phyloP scores from a whole-genome alignment of 1,284 basidiomycete species.

The Cryptococcus deneoformans region DNA sequence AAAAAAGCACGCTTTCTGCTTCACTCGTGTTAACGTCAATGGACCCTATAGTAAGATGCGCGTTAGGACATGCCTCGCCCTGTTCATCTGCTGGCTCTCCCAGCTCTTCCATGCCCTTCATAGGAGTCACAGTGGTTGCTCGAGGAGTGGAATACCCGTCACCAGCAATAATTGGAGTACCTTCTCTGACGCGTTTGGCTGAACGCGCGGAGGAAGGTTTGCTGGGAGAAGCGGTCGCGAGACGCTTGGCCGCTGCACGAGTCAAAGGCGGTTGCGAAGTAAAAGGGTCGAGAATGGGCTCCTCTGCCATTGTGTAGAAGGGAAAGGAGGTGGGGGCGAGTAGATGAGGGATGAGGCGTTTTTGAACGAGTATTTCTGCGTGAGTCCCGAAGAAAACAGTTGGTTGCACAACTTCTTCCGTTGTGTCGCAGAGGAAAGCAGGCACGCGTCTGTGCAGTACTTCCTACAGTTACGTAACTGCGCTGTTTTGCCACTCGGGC shows the following conservation, averaged over 20 bases:
- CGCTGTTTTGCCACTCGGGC: too few relatives aligned
- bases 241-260: not conserved
- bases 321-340: not conserved
- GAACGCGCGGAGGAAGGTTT: slow-evolving; percentile 1
- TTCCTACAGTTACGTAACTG: too few relatives aligned
- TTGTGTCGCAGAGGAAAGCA: too few relatives aligned
- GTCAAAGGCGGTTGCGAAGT: not conserved
- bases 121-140: not conserved
- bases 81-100: slow-evolving; percentile 5
- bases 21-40: slow-evolving; percentile 22
- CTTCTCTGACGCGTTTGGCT: slow-evolving; percentile 20
- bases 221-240: not conserved
- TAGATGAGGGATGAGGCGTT: not conserved
- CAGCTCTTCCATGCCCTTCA: slow-evolving; percentile 7
- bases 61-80: not conserved
- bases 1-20: slow-evolving; percentile 34
- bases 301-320: not conserved
- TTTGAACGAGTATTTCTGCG: too few relatives aligned
- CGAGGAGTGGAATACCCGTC: not conserved
- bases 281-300: not conserved
- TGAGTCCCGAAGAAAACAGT: too few relatives aligned
- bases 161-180: slow-evolving; percentile 14
- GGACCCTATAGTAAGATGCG: slow-evolving; percentile 7
- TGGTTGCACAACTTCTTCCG: too few relatives aligned
- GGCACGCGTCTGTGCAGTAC: too few relatives aligned